Evolutionary conservation across 192 early-diverging fungal species (phyloP), one percentile per base, ranked within the genome.

Genomic region (Pilobolus umbonatus): DNA sequence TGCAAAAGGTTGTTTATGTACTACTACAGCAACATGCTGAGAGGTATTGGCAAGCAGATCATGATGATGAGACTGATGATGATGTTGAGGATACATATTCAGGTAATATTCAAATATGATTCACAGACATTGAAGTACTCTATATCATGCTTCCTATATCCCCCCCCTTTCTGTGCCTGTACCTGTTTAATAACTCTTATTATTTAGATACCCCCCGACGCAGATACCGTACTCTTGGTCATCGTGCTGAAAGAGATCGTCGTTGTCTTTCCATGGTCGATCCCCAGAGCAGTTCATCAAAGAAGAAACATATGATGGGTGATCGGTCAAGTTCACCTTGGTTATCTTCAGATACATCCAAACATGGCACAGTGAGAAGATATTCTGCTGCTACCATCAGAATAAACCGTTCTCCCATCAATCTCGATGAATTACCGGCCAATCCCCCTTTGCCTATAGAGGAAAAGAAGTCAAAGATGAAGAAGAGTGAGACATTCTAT

Each of bases 1-100:
- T 71, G 68, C 68, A 71, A 64, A 71, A 71, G 38, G 68, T 71
- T 0, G 57, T 62, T 24, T 69, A 71, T 38, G 68, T 71, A 14
- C 43, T 71, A 22, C 62, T 71, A 2, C 62, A 60, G 29, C 68
- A 58, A 42, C 68, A 71, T 57, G 57, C 68, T n/a, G 62, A 65
- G 19, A 44, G 54, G 32, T 71, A 71, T 28, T 71, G 68, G 68
- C 61, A 71, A 36, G 48, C 48, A 1, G 63, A 64, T 38, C 68
- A 71, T 40, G 68, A 61, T 32, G 68, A 65, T 29, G 62, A 65
- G 10, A 48, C 49, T 42, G 57, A 64, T 28, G 48, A 48, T 14
- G 62, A 57, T 30, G 24, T 35, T 43, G 58, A 54, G 14, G 61
- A 64, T 32, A 53, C 19, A 28, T 34, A 17, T 7, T 40, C 42